Base-by-base conservation (phyloP, 1,284 basidiomycete genomes). In the Puccinia horiana region DNA sequence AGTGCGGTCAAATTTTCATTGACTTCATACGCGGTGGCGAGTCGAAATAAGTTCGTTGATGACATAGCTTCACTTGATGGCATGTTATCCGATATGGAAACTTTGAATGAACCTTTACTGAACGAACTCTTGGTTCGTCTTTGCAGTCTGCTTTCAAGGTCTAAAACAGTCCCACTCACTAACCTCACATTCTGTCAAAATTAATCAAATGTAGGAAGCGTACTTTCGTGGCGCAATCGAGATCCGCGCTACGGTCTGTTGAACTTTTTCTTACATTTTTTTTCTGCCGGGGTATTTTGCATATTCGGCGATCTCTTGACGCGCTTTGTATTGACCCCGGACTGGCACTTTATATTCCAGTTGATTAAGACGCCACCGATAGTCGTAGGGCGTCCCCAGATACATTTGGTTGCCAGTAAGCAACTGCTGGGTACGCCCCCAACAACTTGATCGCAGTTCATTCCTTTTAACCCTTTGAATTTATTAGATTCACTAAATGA, bases 11-110 rank as follows among this genome's bases (percentile, higher is more conserved):
- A 32, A 18, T 56, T 20, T 26, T 8, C 75, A 12, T 26, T 47
- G 40, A 32, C 11, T 9, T 32, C 20, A 29, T 77, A 77, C 44
- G 75, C 40, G n/a, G 56, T 35, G n/a, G 37, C 40, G 44, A 14
- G 26, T 8, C n/a, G 75, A 32, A 77, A 77, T 18, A 77, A 77
- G 37, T 26, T 77, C 40, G 75, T 40, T 18, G 75, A 77, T 37
- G 75, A 77, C 35, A 44, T 77, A 3, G 5, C 37, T 29, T 20
- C 75, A 35, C 75, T 77, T 49, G 65, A 63, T 37, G 58, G 37
- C 11, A 44, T 63, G 12, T 47, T 32, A 11, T 26, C 75, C n/a
- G 37, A 65, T 1, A 18, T 63, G 2, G 54, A 52, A 2, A 40
- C 18, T 16, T n/a, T 18, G 1, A 47, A 77, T 63, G 75, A 47